phyloP scores from a whole-genome alignment of 805 yeast genomes.

The Ogataea zsoltii region DNA sequence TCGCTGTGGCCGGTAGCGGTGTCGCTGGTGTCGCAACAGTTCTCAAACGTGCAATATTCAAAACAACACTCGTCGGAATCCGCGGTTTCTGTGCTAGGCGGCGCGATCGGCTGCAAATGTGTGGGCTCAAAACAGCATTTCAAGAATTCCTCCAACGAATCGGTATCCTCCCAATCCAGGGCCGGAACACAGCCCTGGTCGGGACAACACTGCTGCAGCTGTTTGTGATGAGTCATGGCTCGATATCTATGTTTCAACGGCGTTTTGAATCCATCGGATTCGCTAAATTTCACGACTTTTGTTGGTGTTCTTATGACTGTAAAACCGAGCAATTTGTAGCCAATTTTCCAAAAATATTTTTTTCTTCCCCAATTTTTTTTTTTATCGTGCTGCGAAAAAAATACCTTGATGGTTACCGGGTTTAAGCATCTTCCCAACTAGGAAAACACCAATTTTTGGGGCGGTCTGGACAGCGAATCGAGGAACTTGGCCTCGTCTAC shows the following conservation, averaged over 20 bases:
- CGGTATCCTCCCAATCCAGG: conserved; percentile 4
- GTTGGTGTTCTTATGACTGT: too few species aligned
- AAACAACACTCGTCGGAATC: conserved; percentile 25
- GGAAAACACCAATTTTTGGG: neutral
- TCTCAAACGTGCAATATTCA: conserved; percentile 28
- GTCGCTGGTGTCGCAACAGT: conserved; percentile 10
- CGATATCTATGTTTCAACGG: too few species aligned
- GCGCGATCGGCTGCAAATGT: conserved; percentile 15
- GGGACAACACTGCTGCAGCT: conserved; percentile 12
- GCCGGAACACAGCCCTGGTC: conserved; percentile 9
- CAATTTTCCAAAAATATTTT: neutral
- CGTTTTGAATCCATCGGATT: too few species aligned
- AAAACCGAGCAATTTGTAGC: too few species aligned
- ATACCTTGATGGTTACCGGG: conserved; percentile 4
- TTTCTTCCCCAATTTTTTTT: neutral
- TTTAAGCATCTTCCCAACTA: neutral
- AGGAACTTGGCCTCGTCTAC: neutral
- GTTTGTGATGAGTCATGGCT: neutral
- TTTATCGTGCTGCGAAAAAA: neutral
- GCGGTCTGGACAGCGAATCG: neutral
- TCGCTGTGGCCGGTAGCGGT: neutral
- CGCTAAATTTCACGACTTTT: too few species aligned
- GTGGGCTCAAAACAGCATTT: conserved; percentile 28
- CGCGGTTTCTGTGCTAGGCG: conserved; percentile 3
- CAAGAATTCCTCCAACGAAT: conserved; percentile 22